Evolutionary conservation across 2,329 filamentous ascomycete genomes (phyloP).

Genomic region (Cercospora sp.): DNA sequence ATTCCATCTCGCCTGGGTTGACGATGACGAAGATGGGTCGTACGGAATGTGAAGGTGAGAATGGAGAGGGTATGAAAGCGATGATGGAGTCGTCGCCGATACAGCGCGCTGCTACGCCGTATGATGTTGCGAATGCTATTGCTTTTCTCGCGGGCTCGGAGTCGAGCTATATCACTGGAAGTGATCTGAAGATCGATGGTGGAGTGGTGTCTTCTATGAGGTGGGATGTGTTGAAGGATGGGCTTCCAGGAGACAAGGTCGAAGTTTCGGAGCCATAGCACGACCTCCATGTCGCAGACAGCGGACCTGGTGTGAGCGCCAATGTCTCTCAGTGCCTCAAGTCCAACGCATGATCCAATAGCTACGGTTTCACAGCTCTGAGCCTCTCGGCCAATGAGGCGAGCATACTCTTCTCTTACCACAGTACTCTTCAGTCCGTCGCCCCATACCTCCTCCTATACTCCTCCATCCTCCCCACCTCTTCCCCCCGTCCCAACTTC

Average conservation of each 20-base stretch:
- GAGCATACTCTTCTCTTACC: too few relatives aligned
- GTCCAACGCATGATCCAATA: too few relatives aligned
- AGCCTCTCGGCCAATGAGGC: too few relatives aligned
- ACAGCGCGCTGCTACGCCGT: constrained; percentile 5
- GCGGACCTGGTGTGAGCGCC: background rate
- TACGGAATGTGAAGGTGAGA: constrained; percentile 3
- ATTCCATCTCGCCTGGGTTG: constrained; percentile 12
- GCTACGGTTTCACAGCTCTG: too few relatives aligned
- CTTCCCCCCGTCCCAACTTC: constrained; percentile 47
- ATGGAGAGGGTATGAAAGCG: background rate
- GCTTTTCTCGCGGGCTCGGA: constrained; percentile 10
- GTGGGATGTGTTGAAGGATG: background rate
- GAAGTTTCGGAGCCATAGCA: background rate
- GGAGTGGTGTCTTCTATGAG: constrained; percentile 4
- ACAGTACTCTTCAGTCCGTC: constrained; percentile 35
- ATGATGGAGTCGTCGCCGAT: background rate
- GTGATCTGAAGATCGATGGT: constrained; percentile 16
- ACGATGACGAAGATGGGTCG: constrained; percentile 16
- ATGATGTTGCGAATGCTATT: constrained; percentile 13
- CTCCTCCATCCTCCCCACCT: constrained; percentile 63
- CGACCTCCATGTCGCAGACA: background rate
- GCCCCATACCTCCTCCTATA: constrained; percentile 57
- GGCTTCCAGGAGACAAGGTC: background rate
- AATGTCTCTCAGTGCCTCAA: background rate
- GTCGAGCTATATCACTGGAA: constrained; percentile 10